phyloP scores from a whole-genome alignment of 805 yeast genomes.

The Candida oleophila region DNA sequence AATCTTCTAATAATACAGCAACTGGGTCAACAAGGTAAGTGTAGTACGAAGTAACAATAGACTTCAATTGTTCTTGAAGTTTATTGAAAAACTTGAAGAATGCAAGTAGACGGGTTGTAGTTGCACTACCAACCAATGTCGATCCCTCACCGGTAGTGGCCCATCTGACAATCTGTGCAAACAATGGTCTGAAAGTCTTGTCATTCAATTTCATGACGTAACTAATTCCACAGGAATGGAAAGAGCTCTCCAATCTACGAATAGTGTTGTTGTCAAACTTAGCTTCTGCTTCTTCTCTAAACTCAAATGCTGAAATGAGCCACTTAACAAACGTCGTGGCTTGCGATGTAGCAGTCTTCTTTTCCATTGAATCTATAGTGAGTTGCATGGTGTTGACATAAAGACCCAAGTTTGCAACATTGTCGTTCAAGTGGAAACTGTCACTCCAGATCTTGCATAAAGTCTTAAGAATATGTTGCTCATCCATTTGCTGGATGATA shows the following conservation, averaged over 20 bases:
- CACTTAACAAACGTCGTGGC: constrained; percentile 68
- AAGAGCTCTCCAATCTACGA: constrained; percentile 76
- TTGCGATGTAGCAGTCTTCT: constrained; percentile 71
- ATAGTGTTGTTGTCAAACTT: constrained; percentile 69
- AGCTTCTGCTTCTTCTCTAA: constrained; percentile 47
- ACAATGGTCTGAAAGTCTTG: constrained; percentile 87
- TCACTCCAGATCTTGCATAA: constrained; percentile 62
- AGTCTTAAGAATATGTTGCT: constrained; percentile 58
- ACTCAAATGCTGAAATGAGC: constrained; percentile 68
- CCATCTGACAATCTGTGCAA: constrained; percentile 87
- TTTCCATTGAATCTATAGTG: constrained; percentile 65
- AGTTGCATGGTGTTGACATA: constrained; percentile 66
- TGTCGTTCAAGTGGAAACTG: constrained; percentile 31
- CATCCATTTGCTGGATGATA: constrained; percentile 66
- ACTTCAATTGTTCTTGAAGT: constrained; percentile 77
- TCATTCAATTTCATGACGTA: constrained; percentile 91
- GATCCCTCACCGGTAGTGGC: constrained; percentile 79
- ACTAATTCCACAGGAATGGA: constrained; percentile 68
- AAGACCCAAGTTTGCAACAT: constrained; percentile 54
- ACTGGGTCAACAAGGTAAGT: constrained; percentile 83
- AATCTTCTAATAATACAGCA: constrained; percentile 51
- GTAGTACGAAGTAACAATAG: constrained; percentile 85
- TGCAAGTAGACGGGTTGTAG: constrained; percentile 60
- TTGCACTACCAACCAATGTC: constrained; percentile 32
- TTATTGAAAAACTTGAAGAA: constrained; percentile 85